These are phyloP conservation scores for Rostrohypoxylon terebratum DNA, from an alignment of 495 filamentous ascomycete species.

Conservation along the genomic window DNA sequence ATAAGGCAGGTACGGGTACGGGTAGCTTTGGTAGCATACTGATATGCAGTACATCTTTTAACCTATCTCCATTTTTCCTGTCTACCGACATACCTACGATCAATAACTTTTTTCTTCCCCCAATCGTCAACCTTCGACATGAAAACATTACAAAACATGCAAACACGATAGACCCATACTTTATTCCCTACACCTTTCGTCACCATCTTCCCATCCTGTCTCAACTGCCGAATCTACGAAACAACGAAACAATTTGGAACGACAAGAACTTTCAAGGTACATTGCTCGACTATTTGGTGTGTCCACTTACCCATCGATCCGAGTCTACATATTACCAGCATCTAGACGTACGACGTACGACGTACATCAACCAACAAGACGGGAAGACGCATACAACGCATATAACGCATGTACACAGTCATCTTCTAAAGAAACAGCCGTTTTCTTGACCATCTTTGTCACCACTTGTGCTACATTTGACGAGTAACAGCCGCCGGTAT, in stretches of 20 bases:
- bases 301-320: constrained; percentile 9
- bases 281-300: constrained; percentile 1
- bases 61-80: constrained; percentile 12
- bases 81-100: constrained; percentile 9
- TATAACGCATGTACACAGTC: no score
- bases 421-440: constrained; percentile 19
- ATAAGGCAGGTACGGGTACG: constrained; percentile 12
- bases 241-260: constrained; percentile 4
- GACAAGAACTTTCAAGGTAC: background rate
- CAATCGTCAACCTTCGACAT: constrained; percentile 12
- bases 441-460: constrained; percentile 7
- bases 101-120: background rate
- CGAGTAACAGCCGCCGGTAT: constrained; percentile 28
- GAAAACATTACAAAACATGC: constrained; percentile 15
- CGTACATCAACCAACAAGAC: constrained; percentile 23
- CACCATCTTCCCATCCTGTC: constrained; percentile 10
- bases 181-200: constrained; percentile 13
- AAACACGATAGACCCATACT: constrained; percentile 23
- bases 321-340: constrained; percentile 8
- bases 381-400: constrained; percentile 30
- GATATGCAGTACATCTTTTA: background rate
- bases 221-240: constrained; percentile 7
- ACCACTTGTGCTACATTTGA: constrained; percentile 18
- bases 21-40: background rate
- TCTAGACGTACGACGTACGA: background rate